Base-by-base conservation (phyloP, 2,329 filamentous ascomycete genomes). In the Botrytis aclada region DNA sequence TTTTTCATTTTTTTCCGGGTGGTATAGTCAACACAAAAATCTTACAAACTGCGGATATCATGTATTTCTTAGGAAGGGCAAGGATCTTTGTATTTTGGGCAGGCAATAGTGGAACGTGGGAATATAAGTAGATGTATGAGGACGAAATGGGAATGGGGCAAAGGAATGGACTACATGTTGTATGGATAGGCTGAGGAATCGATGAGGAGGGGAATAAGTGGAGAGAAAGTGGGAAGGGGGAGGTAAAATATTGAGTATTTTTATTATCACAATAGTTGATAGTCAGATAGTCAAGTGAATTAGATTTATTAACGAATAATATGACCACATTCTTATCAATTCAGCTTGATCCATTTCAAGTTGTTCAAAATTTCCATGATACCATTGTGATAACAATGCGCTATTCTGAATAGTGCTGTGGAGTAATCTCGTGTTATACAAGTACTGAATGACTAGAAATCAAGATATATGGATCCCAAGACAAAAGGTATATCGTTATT, bases 11-110 rank as follows among this genome's bases (percentile, higher is more conserved):
- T 16, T 12, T 60, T 7, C 18, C 34, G 63, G 43, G 25, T 25
- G 63, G 47, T 66, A 37, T 7, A 37, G 29, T 47, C 43, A 34
- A 25, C 10, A 22, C 29, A 65, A 63, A 65, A 37, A 25, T 65
- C 41, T 54, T 54, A 54, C 12, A 54, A 56, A 56, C 51, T 63
- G 37, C 37, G 61, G 39, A 66, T 37, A 66, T 66, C 45, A 66
- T 66, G 43, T 66, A 66, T 66, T 66, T 54, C 64, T 39, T 66
- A 51, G 9, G 25, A 16, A 39, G 34, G 60, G 60, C 34, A 62
- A 14, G 34, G 25, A 41, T n/a, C 37, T 62, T 37, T 41, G 34
- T 39, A n/a, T 5, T 62, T 39, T 62, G 60, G 25, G 34, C 14
- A n/a, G 5, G 34, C 60, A 39, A 62, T 41, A 18, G 37, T 62